Evolutionary conservation across 2,329 filamentous ascomycete species (phyloP).

Genomic region (Chaetomium olivaceum): DNA sequence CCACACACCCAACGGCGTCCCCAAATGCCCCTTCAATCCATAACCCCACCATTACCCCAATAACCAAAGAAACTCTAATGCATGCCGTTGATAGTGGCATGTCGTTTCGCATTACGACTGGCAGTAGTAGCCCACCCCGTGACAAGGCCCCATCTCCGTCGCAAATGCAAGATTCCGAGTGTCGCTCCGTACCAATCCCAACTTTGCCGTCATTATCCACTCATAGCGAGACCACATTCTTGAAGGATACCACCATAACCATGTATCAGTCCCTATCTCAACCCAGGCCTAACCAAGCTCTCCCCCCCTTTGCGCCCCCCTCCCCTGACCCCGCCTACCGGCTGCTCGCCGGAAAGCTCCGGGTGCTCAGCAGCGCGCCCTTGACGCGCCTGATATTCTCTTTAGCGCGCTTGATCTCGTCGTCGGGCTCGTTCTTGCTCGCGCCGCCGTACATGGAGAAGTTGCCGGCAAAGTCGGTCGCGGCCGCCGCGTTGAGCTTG

Average conservation of each 20-base stretch:
- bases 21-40: neutral
- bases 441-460: conserved; percentile 47
- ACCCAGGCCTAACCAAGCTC: neutral
- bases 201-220: neutral
- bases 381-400: conserved; percentile 77
- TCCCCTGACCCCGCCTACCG: neutral
- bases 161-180: neutral
- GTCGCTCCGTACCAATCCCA: neutral
- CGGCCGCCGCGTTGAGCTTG: conserved; percentile 51
- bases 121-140: neutral
- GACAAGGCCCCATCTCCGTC: neutral
- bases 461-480: conserved; percentile 41
- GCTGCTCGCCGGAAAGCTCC: conserved; percentile 60
- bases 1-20: neutral
- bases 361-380: conserved; percentile 72
- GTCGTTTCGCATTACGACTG: neutral
- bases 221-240: neutral
- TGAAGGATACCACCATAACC: neutral
- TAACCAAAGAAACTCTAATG: neutral
- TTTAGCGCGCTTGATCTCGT: conserved; percentile 72
- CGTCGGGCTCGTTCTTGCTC: conserved; percentile 57
- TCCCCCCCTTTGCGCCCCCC: neutral
- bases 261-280: neutral
- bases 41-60: neutral
- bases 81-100: neutral